Evolutionary conservation across 176 grass and related monocot species (phyloP).

Genomic region (Carex parvula): DNA sequence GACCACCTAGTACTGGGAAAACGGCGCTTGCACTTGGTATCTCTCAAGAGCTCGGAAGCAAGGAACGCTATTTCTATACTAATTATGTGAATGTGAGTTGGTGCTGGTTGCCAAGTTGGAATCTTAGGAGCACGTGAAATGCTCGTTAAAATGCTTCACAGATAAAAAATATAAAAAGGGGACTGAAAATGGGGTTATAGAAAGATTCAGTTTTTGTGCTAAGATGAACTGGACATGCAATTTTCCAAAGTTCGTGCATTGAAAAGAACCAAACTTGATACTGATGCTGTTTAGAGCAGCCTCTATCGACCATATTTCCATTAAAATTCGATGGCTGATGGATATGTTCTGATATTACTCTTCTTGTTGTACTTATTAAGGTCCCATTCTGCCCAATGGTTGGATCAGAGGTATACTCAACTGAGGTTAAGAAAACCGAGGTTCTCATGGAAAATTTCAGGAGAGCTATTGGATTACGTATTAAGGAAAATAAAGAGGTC

Average conservation of each 20-base stretch:
- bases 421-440: slow-evolving; percentile 98
- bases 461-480: slow-evolving; percentile 85
- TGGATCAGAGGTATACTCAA: slow-evolving; percentile 94
- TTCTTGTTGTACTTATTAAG: slow-evolving; percentile 27
- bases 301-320: background rate
- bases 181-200: background rate
- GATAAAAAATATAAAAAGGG: background rate
- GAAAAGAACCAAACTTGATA: background rate
- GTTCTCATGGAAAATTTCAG: slow-evolving; percentile 92
- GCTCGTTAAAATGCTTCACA: slow-evolving; percentile 1
- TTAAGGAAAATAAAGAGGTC: slow-evolving; percentile 98
- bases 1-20: slow-evolving; percentile 85
- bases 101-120: background rate
- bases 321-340: background rate
- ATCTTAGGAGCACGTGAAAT: background rate
- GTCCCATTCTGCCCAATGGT: slow-evolving; percentile 99
- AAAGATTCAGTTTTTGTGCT: background rate
- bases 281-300: background rate
- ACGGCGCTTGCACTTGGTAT: slow-evolving; percentile 84
- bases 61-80: slow-evolving; percentile 26
- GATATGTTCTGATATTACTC: background rate
- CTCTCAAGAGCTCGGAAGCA: slow-evolving; percentile 94
- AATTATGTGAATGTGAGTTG: background rate
- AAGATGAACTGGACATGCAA: background rate
- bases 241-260: background rate